These are phyloP conservation scores for Acacia concinna DNA, from an alignment of 331 rosid genomes.

Conservation along the genomic window DNA sequence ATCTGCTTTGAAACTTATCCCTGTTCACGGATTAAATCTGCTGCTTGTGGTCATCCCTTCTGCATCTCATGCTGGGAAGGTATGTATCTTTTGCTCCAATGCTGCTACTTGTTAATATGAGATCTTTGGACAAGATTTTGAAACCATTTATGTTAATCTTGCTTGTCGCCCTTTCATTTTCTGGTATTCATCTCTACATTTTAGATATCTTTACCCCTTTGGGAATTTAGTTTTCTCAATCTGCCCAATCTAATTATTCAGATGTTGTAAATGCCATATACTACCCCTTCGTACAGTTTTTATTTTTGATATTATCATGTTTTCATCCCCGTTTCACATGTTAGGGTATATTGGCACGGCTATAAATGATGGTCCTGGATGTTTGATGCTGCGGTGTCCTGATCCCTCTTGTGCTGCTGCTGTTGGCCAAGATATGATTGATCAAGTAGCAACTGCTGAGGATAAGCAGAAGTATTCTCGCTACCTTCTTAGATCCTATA, in stretches of 20 bases:
- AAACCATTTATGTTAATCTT: slow-evolving; percentile 22
- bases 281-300: background rate
- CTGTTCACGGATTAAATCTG: slow-evolving; percentile 52
- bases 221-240: slow-evolving; percentile 4
- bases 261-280: background rate
- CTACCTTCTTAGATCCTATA: slow-evolving; percentile 81
- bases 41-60: slow-evolving; percentile 78
- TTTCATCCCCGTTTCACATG: slow-evolving; percentile 16
- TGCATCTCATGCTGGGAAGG: slow-evolving; percentile 83
- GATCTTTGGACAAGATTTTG: slow-evolving; percentile 13
- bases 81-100: slow-evolving; percentile 27
- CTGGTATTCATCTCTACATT: background rate
- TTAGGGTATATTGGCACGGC: slow-evolving; percentile 76
- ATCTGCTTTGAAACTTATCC: slow-evolving; percentile 75
- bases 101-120: slow-evolving; percentile 23
- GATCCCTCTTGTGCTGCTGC: slow-evolving; percentile 87
- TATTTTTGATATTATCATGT: background rate
- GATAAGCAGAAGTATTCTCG: slow-evolving; percentile 73
- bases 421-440: slow-evolving; percentile 83
- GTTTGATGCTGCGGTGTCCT: slow-evolving; percentile 90
- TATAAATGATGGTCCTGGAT: slow-evolving; percentile 94
- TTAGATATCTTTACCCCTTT: background rate
- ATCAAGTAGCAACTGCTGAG: slow-evolving; percentile 53
- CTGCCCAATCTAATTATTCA: background rate
- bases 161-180: background rate